These are phyloP conservation scores for Albatrellus ellisii DNA, from an alignment of 768 basidiomycete genomes.

Conservation along the genomic window DNA sequence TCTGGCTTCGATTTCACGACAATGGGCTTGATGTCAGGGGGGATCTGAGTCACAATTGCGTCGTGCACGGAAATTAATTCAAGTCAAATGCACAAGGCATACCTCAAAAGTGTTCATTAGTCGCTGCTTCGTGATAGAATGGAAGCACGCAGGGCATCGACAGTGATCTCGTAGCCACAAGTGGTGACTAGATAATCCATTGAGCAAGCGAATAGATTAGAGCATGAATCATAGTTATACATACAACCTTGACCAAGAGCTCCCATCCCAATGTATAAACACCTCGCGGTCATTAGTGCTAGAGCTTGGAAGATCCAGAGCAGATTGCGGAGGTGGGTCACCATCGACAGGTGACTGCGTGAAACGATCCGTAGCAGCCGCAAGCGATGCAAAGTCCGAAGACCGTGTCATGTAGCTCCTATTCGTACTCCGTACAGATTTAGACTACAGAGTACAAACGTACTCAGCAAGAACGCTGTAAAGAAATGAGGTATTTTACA, in stretches of 20 bases:
- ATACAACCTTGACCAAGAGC: conserved; percentile 67
- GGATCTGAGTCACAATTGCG: conserved; percentile 39
- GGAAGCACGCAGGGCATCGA: conserved; percentile 77
- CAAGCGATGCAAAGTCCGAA: not conserved
- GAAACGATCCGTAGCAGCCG: not conserved
- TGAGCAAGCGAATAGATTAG: not conserved
- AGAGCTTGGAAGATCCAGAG: conserved; percentile 19
- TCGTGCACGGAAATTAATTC: not conserved
- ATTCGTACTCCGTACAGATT: too few relatives aligned
- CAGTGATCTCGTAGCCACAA: conserved; percentile 93
- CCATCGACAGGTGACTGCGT: too few relatives aligned
- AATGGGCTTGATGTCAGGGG: conserved; percentile 54
- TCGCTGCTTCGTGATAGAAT: conserved; percentile 82
- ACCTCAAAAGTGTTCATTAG: conserved; percentile 78
- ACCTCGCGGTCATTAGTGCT: conserved; percentile 48
- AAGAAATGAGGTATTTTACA: too few relatives aligned
- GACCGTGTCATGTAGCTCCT: too few relatives aligned
- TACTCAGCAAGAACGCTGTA: too few relatives aligned
- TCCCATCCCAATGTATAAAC: conserved; percentile 60
- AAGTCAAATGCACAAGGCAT: conserved; percentile 9
- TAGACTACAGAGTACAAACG: too few relatives aligned
- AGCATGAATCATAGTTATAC: conserved; percentile 17
- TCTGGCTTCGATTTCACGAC: conserved; percentile 38
- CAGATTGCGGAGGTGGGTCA: too few relatives aligned
- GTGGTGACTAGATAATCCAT: conserved; percentile 52